Percentiles rank a stretch among this genome's conserved stretches.
These are phyloP conservation scores for Penicillium sp. DNA, from an alignment of 2,329 filamentous ascomycete species.

Conservation along the genomic window DNA sequence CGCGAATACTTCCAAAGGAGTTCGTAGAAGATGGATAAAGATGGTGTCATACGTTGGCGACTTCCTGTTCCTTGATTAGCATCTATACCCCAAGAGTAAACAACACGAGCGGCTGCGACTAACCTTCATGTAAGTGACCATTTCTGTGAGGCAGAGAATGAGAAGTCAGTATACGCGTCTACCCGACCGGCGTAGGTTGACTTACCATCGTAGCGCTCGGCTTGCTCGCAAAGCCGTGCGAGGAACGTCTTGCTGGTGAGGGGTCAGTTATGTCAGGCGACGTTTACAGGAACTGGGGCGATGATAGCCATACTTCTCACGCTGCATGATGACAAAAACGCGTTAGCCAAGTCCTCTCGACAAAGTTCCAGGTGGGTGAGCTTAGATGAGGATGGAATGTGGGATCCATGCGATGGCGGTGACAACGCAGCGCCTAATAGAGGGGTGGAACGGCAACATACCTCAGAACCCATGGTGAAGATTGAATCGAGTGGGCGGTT, in stretches of 20 bases:
- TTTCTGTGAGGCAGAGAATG: conserved; percentile 55
- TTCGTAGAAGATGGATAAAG: conserved; percentile 11
- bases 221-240: conserved; percentile 99
- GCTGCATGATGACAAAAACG: conserved; percentile 47
- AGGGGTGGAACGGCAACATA: conserved; percentile 47
- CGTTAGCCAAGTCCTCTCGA: conserved; percentile 41
- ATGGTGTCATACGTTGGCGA: conserved; percentile 69
- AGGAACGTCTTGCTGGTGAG: conserved; percentile 93
- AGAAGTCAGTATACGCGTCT: conserved; percentile 21
- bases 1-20: conserved; percentile 4
- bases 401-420: conserved; percentile 24
- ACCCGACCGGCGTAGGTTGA: neutral
- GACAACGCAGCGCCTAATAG: conserved; percentile 33
- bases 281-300: conserved; percentile 9
- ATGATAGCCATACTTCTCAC: conserved; percentile 61
- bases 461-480: conserved; percentile 60
- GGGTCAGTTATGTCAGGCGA: conserved; percentile 36
- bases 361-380: conserved; percentile 11
- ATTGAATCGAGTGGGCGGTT: conserved; percentile 40
- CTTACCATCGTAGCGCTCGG: conserved; percentile 96
- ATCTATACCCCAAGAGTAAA: conserved; percentile 13
- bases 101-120: conserved; percentile 36
- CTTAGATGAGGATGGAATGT: conserved; percentile 12
- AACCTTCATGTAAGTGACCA: conserved; percentile 98
- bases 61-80: conserved; percentile 61